These are phyloP conservation scores for Panicum virgatum DNA, from an alignment of 202 grass and related monocot species.

Conservation along the genomic window DNA sequence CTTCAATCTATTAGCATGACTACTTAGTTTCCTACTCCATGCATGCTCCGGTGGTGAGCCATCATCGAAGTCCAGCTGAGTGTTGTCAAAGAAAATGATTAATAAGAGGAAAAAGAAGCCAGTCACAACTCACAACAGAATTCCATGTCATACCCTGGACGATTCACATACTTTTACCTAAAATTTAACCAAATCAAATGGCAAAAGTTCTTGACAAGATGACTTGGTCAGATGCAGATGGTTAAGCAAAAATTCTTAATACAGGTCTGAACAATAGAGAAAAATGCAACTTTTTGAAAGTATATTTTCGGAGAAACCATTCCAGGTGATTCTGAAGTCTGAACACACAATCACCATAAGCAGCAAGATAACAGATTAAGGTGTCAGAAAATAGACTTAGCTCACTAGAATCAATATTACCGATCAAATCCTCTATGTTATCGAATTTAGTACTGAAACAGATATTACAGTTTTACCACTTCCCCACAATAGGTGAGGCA, in stretches of 20 bases:
- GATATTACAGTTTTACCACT: not conserved
- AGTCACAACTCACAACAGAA: not conserved
- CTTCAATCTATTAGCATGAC: constrained; percentile 92
- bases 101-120: constrained; percentile 20
- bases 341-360: not conserved
- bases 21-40: constrained; percentile 89
- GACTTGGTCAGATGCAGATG: not conserved
- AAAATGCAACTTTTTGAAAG: not conserved
- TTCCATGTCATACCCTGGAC: not conserved
- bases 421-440: not conserved
- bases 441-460: not conserved
- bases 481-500: not conserved
- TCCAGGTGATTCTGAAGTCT: not conserved
- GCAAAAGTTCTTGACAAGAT: not conserved
- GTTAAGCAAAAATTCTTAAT: constrained; percentile 10
- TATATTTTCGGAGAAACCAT: not conserved
- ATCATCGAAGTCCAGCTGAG: constrained; percentile 90
- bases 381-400: not conserved
- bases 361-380: not conserved
- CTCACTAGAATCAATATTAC: constrained; percentile 4
- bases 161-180: not conserved
- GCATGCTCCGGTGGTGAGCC: constrained; percentile 83
- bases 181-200: constrained; percentile 1
- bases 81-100: constrained; percentile 15
- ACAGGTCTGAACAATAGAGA: not conserved